Percentiles rank a stretch among this genome's conserved stretches.
These are phyloP conservation scores for Aspergillus glaucus DNA, from an alignment of 2,329 filamentous ascomycete species.

Conservation along the genomic window DNA sequence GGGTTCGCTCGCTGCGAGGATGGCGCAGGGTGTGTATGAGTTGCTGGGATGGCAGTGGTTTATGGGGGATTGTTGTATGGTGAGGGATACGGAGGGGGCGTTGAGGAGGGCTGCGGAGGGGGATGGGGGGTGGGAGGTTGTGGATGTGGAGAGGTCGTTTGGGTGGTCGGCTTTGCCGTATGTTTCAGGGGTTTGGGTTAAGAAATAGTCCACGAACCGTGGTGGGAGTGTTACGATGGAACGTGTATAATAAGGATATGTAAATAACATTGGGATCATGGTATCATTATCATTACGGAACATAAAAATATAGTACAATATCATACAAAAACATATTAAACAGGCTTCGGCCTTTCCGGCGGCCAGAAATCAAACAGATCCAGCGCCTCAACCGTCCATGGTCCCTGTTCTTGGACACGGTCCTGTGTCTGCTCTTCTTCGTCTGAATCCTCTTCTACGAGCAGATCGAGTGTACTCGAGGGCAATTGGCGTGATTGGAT, in stretches of 20 bases:
- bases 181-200: slow-evolving; percentile 37
- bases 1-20: slow-evolving; percentile 40
- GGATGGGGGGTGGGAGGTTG: slow-evolving; percentile 44
- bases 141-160: slow-evolving; percentile 41
- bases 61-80: slow-evolving; percentile 47
- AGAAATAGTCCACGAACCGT: slow-evolving; percentile 16
- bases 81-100: slow-evolving; percentile 42
- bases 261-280: too few relatives aligned
- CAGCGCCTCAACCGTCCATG: slow-evolving; percentile 38
- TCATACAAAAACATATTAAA: background rate
- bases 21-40: slow-evolving; percentile 43
- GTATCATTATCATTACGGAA: too few relatives aligned
- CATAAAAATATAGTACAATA: too few relatives aligned
- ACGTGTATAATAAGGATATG: background rate
- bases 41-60: slow-evolving; percentile 47
- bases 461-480: slow-evolving; percentile 12
- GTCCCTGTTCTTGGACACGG: slow-evolving; percentile 25
- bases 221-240: background rate
- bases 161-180: slow-evolving; percentile 34
- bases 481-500: slow-evolving; percentile 10
- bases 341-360: slow-evolving; percentile 30
- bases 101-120: slow-evolving; percentile 37
- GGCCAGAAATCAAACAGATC: slow-evolving; percentile 42
- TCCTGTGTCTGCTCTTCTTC: background rate
- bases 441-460: slow-evolving; percentile 6